Base-by-base conservation (phyloP, 2,329 filamentous ascomycete species). In the Aaosphaeria arxii region DNA sequence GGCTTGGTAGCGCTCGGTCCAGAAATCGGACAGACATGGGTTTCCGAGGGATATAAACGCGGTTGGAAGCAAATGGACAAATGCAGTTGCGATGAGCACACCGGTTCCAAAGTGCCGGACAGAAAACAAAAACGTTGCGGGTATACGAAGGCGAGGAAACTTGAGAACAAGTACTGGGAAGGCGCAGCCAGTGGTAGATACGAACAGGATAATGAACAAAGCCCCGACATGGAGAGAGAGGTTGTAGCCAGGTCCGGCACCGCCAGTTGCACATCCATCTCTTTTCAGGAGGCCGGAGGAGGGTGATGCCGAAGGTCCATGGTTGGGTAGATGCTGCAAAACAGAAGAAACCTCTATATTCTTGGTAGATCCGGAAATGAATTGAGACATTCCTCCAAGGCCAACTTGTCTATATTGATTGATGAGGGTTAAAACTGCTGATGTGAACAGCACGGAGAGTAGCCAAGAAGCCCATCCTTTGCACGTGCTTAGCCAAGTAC, bases 61-160 rank as follows among this genome's bases (percentile, higher is more conserved):
- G 4, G 80, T 83, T 0, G 82, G 82, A 7, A 85, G 75, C 47
- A 84, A 70, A 68, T 91, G 88, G 13, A 92, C 88, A 64, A 94
- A 94, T 46, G 89, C 88, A 1, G 89, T 94, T 11, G 89, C 88
- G 51, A 92, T 85, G 13, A 94, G 75, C 24, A 94, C 89, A 42
- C 89, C 89, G 0, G 89, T 94, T 54, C 89, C 67, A 40, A 70
- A 70, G 58, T 84, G 81, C 54, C 83, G 83, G 4, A 58, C 62
- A 62, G 79, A 81, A 38, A 80, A 77, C 53, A 84, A 82, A 59
- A 84, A 83, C 11, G 77, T 76, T 41, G 78, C 77, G 9, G 82
- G 82, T 31, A 84, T 78, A 9, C 79, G 80, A 39, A 85, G 70
- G n/a, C 74, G 71, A 2, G 83, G 83, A 52, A 84, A 83, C 32